Conservation (phyloP, 306 rosid genomes). For the Mimosa bimucronata region DNA sequence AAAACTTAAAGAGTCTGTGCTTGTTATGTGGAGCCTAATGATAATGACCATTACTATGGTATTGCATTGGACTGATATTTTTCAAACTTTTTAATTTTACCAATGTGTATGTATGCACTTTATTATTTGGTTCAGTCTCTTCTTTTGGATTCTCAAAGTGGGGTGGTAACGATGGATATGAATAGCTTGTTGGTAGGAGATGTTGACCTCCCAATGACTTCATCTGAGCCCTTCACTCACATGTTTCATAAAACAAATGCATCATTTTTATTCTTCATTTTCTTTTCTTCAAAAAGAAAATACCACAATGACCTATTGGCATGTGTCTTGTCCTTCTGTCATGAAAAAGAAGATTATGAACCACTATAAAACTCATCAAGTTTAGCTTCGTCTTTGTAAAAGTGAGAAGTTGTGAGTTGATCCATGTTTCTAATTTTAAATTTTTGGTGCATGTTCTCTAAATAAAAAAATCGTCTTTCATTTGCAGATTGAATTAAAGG, state of each 20-base stretch:
- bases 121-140: background rate
- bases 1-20: too few species aligned
- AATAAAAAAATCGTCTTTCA: background rate
- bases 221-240: background rate
- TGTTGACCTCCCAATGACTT: background rate
- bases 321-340: background rate
- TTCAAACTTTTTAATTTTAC: too few species aligned
- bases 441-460: too few species aligned
- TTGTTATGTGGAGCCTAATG: too few species aligned
- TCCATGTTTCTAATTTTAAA: too few species aligned
- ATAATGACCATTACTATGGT: too few species aligned
- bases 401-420: too few species aligned
- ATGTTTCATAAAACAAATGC: background rate
- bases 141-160: background rate
- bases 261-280: background rate
- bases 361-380: too few species aligned
- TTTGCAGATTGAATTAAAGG: background rate
- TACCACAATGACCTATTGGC: background rate
- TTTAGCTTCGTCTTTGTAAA: too few species aligned
- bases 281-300: background rate
- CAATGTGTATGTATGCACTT: too few species aligned
- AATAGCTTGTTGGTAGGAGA: conserved; percentile 32
- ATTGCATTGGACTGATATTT: background rate
- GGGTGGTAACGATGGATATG: conserved; percentile 22
- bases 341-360: background rate